These are phyloP conservation scores for Podospora bellae-mahoneyi DNA, from an alignment of 495 filamentous ascomycete genomes.

Conservation along the genomic window DNA sequence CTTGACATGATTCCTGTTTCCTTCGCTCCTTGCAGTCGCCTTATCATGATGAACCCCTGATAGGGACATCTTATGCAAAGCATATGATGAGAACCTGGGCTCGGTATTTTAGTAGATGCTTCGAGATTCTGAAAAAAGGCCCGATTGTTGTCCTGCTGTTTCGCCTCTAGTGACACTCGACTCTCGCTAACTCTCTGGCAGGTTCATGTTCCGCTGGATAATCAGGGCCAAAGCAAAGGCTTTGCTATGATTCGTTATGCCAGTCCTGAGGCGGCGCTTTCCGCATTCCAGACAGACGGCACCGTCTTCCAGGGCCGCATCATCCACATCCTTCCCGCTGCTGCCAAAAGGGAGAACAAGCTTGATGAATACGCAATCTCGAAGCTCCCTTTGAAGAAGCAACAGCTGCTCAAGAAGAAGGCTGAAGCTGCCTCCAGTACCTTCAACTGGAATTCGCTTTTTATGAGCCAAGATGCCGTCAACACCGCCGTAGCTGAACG, in stretches of 20 bases:
- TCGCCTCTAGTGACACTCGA: constrained; percentile 16
- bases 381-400: constrained; percentile 89
- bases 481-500: constrained; percentile 86
- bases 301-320: constrained; percentile 87
- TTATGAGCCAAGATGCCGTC: constrained; percentile 97
- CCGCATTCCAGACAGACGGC: constrained; percentile 75
- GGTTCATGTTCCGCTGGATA: constrained; percentile 79
- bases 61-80: constrained; percentile 98
- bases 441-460: constrained; percentile 97
- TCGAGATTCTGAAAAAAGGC: constrained; percentile 46
- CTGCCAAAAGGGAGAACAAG: constrained; percentile 71
- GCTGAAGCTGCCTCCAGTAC: constrained; percentile 67
- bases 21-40: constrained; percentile 15
- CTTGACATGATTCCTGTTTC: constrained; percentile 20
- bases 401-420: constrained; percentile 82
- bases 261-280: constrained; percentile 65
- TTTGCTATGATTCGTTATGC: constrained; percentile 82
- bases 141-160: constrained; percentile 28
- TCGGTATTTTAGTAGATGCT: constrained; percentile 66
- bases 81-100: constrained; percentile 57
- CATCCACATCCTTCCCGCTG: constrained; percentile 79
- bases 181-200: constrained; percentile 42
- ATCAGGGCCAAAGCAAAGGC: constrained; percentile 68
- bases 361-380: constrained; percentile 85
- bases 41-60: constrained; percentile 89